Base-by-base conservation (phyloP, 2,329 filamentous ascomycete genomes). In the Sporothrix globosa region DNA sequence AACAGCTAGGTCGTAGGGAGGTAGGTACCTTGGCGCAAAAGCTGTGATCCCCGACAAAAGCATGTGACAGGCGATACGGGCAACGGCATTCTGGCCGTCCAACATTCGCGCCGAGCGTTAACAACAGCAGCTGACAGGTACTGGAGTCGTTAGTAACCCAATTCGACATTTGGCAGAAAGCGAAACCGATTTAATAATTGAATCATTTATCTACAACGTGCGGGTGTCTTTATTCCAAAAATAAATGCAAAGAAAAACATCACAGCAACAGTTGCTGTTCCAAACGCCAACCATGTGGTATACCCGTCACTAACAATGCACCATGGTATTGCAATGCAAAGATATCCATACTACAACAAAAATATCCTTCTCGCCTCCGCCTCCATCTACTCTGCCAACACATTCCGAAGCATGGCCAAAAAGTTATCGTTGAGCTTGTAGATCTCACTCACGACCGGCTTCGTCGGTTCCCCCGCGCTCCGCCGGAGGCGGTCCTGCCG, bases 381-480 rank as follows among this genome's bases (percentile, higher is more conserved):
- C 44, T 48, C n/a, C 30, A 44, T 14, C 77, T 86, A 95, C 76
- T 92, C 87, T 34, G 93, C 92, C 76, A 97, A 83, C 53, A 97
- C 92, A 76, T 88, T 86, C 75, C 93, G 87, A 77, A 97, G 81
- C 91, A 97, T 96, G 67, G 86, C 83, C 78, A 95, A 80, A 79
- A 97, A 97, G 73, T 90, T 89, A 4, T 92, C 91, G 75, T 88
- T 88, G 77, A 97, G 80, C 79, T 93, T 94, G 77, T 92, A 84
- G 67, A 97, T 86, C 82, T 97, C 93, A 30, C 80, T 83, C n/a
- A 97, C 87, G 1, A 84, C 81, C 3, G 93, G 93, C 82, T 97
- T 97, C 68, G 85, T 83, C 0, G 93, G 93, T 82, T 97, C 93
- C 44, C 93, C 93, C 0, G 93, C 93, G 56, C 87, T 90, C 68